Percentiles rank a stretch among this genome's conserved stretches.
Conservation (phyloP, 2,329 filamentous ascomycete genomes). For the Microascus cirrosus region DNA sequence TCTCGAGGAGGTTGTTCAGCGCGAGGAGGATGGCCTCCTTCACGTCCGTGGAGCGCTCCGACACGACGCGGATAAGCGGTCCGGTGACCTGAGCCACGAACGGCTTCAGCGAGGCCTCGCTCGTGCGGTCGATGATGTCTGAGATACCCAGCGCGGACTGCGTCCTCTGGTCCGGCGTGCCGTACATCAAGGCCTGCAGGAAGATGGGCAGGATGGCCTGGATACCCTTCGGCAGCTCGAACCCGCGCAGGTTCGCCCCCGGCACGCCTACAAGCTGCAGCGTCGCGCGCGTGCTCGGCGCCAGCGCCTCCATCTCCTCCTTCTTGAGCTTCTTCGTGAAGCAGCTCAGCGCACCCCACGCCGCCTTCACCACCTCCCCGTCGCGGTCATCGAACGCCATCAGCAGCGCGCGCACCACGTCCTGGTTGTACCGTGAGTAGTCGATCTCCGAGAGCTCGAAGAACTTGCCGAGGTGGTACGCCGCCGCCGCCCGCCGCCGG, state of each 20-base stretch:
- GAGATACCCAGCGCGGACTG: constrained; percentile 89
- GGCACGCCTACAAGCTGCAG: constrained; percentile 81
- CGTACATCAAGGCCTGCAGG: constrained; percentile 95
- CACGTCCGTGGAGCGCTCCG: constrained; percentile 89
- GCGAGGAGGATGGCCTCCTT: constrained; percentile 91
- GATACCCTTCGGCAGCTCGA: constrained; percentile 90
- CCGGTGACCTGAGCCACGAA: constrained; percentile 98
- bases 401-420: constrained; percentile 81
- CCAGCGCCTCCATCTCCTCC: constrained; percentile 94
- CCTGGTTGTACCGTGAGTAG: constrained; percentile 91
- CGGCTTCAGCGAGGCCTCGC: constrained; percentile 75
- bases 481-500: constrained; percentile 65
- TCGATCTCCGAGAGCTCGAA: constrained; percentile 72
- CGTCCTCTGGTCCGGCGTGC: constrained; percentile 80
- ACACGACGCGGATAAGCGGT: constrained; percentile 93
- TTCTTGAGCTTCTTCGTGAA: constrained; percentile 87
- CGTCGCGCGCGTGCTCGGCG: constrained; percentile 74
- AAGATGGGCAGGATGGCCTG: constrained; percentile 94
- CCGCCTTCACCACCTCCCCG: constrained; percentile 70
- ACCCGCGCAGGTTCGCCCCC: constrained; percentile 76
- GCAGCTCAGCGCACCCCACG: constrained; percentile 77
- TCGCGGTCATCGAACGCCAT: constrained; percentile 89
- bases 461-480: constrained; percentile 73
- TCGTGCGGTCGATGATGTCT: constrained; percentile 89
- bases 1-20: constrained; percentile 88